Base-by-base conservation (phyloP, 495 filamentous ascomycete genomes). In the Penicillium paradoxum region DNA sequence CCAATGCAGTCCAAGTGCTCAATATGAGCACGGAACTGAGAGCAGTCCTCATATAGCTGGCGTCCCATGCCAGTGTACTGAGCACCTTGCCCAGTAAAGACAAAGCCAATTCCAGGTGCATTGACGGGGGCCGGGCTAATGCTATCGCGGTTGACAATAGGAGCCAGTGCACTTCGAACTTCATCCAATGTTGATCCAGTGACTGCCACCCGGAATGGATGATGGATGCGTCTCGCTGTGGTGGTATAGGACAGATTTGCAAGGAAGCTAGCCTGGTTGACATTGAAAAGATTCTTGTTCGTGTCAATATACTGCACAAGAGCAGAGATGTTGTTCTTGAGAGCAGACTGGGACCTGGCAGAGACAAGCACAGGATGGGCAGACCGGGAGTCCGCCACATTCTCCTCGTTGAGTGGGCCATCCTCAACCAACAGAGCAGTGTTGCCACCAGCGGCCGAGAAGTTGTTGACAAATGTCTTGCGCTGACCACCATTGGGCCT, bases 141-240 rank as follows among this genome's bases (percentile, higher is more conserved):
- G 17, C 55, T 65, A 6, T 63, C 57, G 57, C 62, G 65, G 36
- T 18, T 67, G 46, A 66, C 53, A 18, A 53, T 62, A 32, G 62
- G 50, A 27, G 46, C 60, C 51, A 76, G 63, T 17, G 64, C 61
- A 15, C 60, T 57, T 1, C 64, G 50, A n/a, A 68, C 55, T 13
- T 64, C 59, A 13, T 73, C 65, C 52, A 71, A 24, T 14, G 53
- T 67, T 40, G 74, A 70, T 1, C 75, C 85, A 8, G 73, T 68
- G 17, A 88, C 77, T 36, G 79, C 79, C 51, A 87, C 78, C 42
- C 89, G 83, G 74, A 84, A 86, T 43, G 83, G 80, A 63, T 91
- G 85, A 54, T 92, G 90, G n/a, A 87, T 82, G n/a, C 84, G 84
- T 54, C 90, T 81, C 40, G 90, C 90, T 9, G 89, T 93, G 1